phyloP scores from a whole-genome alignment of 23 red algal genomes.

The Gracilaria domingensis region DNA sequence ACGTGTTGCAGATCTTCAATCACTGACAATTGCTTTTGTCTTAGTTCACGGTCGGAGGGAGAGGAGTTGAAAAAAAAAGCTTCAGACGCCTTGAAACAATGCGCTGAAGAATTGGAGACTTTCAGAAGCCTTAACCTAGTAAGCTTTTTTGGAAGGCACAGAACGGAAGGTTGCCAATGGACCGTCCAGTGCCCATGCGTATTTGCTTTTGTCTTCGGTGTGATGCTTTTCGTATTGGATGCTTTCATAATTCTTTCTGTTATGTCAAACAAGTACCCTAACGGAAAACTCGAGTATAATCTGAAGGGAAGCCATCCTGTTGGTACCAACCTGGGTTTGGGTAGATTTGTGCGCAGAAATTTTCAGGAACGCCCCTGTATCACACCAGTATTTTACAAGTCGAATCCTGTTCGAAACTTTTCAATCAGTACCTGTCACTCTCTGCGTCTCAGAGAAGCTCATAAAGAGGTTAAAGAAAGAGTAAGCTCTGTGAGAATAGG shows the following conservation, averaged over 20 bases:
- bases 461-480: neutral
- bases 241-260: neutral
- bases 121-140: neutral
- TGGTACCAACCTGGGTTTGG: neutral
- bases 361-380: slow-evolving; percentile 11
- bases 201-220: neutral
- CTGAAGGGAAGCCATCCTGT: slow-evolving; percentile 31
- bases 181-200: too few relatives aligned
- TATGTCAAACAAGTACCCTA: neutral
- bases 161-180: too few relatives aligned
- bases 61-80: too few relatives aligned
- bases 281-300: slow-evolving; percentile 10
- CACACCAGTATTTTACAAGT: slow-evolving; percentile 18
- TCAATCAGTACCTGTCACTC: slow-evolving; percentile 29
- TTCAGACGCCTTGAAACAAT: neutral
- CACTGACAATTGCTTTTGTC: neutral
- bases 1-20: neutral
- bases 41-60: too few relatives aligned
- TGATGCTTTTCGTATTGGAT: neutral
- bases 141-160: too few relatives aligned
- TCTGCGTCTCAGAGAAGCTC: slow-evolving; percentile 1
- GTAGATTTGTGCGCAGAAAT: slow-evolving; percentile 27
- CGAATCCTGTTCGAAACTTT: slow-evolving; percentile 33
- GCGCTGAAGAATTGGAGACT: neutral
- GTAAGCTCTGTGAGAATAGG: slow-evolving; percentile 18